Conservation (phyloP, 768 basidiomycete genomes). For the Calocybe indica region DNA sequence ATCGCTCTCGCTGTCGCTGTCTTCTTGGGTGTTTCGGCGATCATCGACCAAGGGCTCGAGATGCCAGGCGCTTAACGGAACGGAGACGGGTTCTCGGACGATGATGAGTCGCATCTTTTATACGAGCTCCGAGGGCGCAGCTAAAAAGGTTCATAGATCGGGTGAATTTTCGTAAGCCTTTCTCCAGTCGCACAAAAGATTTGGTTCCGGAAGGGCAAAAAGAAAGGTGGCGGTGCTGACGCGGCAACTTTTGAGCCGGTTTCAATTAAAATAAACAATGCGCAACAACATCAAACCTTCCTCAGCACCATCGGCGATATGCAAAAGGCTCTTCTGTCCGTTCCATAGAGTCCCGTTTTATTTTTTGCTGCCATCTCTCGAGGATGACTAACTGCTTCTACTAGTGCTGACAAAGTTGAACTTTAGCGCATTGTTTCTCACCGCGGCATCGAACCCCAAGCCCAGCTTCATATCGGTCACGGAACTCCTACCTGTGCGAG, state of each 20-base stretch:
- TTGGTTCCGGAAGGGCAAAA: neutral
- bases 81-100: slow-evolving; percentile 18
- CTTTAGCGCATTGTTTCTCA: too few species aligned
- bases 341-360: too few species aligned
- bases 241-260: neutral
- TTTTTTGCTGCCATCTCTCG: too few species aligned
- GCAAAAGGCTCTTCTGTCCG: too few species aligned
- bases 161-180: neutral
- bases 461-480: neutral
- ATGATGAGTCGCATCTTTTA: slow-evolving; percentile 26
- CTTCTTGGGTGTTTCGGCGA: slow-evolving; percentile 28
- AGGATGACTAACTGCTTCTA: too few species aligned
- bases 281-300: neutral
- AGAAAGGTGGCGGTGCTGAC: neutral
- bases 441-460: neutral
- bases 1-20: slow-evolving; percentile 20
- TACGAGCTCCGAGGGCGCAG: slow-evolving; percentile 17
- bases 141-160: too few species aligned
- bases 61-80: slow-evolving; percentile 28
- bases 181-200: neutral
- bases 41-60: slow-evolving; percentile 29
- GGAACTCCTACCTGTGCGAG: too few species aligned
- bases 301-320: too few species aligned
- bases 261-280: slow-evolving; percentile 1
- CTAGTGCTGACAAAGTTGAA: too few species aligned